A percentile compares a stretch with the other conserved stretches of the same genome.
Evolutionary conservation across 2,329 filamentous ascomycete species (phyloP).

Genomic region (Dothideomycetes sp.): DNA sequence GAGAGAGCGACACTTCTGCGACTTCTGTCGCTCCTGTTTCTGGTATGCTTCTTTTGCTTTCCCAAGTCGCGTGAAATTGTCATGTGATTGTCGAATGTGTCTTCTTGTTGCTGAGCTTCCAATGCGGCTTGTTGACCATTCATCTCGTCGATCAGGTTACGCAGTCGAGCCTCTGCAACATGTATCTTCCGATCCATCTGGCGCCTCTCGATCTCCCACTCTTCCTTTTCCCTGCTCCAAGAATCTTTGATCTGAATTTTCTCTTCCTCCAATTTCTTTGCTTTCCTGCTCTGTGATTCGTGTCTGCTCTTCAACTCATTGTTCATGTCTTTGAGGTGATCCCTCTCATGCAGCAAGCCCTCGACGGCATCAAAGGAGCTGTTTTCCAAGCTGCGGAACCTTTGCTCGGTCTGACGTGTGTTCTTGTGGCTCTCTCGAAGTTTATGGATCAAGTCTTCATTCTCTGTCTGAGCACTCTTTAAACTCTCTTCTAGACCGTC

Average conservation of each 20-base stretch:
- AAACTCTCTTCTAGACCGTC: slow-evolving; percentile 72
- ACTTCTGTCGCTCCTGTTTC: slow-evolving; percentile 27
- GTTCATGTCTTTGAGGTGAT: slow-evolving; percentile 66
- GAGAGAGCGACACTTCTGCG: slow-evolving; percentile 25
- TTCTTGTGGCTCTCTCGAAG: slow-evolving; percentile 62
- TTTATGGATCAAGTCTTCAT: slow-evolving; percentile 58
- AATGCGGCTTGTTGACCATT: slow-evolving; percentile 54
- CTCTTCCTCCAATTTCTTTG: slow-evolving; percentile 73
- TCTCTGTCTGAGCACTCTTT: slow-evolving; percentile 62
- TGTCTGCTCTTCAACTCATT: slow-evolving; percentile 67
- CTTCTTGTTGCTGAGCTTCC: slow-evolving; percentile 28
- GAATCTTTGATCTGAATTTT: slow-evolving; percentile 66
- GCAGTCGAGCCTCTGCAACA: slow-evolving; percentile 79
- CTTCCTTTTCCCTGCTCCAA: slow-evolving; percentile 76
- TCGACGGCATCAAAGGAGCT: slow-evolving; percentile 78
- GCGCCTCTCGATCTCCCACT: slow-evolving; percentile 76
- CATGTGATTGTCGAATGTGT: slow-evolving; percentile 54
- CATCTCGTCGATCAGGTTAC: slow-evolving; percentile 77
- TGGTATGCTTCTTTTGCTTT: slow-evolving; percentile 21
- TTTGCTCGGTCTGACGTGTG: slow-evolving; percentile 68
- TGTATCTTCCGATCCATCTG: slow-evolving; percentile 77
- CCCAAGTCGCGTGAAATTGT: slow-evolving; percentile 56
- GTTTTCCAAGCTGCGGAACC: slow-evolving; percentile 77
- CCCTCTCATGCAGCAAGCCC: slow-evolving; percentile 75
- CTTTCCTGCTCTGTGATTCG: slow-evolving; percentile 67